Evolutionary conservation across 202 grass and related monocot species (phyloP), one percentile per base, ranked within the genome.

Genomic region (Zizania palustris): DNA sequence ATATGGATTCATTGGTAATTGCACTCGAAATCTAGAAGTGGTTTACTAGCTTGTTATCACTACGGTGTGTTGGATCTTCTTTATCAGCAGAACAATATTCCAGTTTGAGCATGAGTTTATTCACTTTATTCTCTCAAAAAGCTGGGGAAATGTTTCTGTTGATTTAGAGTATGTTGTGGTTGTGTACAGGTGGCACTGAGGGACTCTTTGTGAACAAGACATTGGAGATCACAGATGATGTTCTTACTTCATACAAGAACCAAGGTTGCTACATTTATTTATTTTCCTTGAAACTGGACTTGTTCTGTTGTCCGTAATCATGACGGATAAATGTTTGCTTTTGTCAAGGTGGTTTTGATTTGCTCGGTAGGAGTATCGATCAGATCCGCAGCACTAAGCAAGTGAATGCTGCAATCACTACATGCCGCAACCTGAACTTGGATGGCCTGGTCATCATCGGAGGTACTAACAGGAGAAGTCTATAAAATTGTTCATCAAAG

Each of bases 171-270:
- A 45, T 3, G 41, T 55, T 54, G 7, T 67, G 43, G 46, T 69
- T 74, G 48, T 67, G 39, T 82, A 20, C 49, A 98, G 95, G 91
- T 85, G 96, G 96, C 33, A 99, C 91, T 10, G 81, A 88, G 65
- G 96, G 96, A n/a, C 72, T 99, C 38, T 99, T 99, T 89, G 78
- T 87, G 28, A 91, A 95, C 67, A 95, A 88, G 74, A 76, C 77
- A 37, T 13, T 95, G 54, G 85, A 92, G 80, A 95, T 98, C 49
- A 90, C 89, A 4, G 76, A 95, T 48, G 89, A 89, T 40, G 80
- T 90, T 81, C 89, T 99, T 82, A 60, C 89, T 74, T 86, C 89
- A n/a, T 99, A 99, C 77, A 95, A 86, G 77, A 99, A 99, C 75
- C 96, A 99, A 84, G 96, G 96, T 95, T 72, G 5, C 60, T 37